phyloP scores from a whole-genome alignment of 2,329 filamentous ascomycete genomes.

The Orbilia blumenaviensis region DNA sequence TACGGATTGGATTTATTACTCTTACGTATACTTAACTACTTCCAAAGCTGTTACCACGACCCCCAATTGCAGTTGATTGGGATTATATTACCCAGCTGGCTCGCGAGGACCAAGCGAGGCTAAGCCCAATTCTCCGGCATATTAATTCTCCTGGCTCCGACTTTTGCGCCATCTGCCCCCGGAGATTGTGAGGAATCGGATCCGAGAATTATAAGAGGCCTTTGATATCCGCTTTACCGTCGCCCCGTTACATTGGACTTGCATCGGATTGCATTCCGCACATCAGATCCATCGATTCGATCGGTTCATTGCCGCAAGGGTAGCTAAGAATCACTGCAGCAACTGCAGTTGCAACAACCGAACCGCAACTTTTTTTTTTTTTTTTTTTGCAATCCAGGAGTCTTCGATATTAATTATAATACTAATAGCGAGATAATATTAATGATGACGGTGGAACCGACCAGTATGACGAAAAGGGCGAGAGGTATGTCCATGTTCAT shows the following conservation, averaged over 20 bases:
- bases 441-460: slow-evolving; percentile 14
- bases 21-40: too few relatives aligned
- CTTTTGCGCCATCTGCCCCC: slow-evolving; percentile 8
- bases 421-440: neutral
- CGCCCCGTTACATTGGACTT: neutral
- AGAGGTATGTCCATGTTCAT: slow-evolving; percentile 39
- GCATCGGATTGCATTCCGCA: too few relatives aligned
- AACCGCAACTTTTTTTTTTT: too few relatives aligned
- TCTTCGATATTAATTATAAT: neutral
- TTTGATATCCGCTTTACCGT: neutral
- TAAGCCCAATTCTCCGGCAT: slow-evolving; percentile 7
- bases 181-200: neutral
- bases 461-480: slow-evolving; percentile 41
- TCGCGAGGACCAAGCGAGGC: neutral
- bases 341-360: neutral
- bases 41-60: too few relatives aligned
- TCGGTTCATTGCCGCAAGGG: too few relatives aligned
- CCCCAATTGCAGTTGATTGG: too few relatives aligned
- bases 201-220: neutral
- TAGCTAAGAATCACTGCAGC: neutral
- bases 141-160: slow-evolving; percentile 16
- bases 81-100: neutral
- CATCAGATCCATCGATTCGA: too few relatives aligned
- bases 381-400: neutral
- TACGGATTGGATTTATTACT: too few relatives aligned